Evolutionary conservation across 129 eudicot species (phyloP).

Genomic region (Flaveria linearis): DNA sequence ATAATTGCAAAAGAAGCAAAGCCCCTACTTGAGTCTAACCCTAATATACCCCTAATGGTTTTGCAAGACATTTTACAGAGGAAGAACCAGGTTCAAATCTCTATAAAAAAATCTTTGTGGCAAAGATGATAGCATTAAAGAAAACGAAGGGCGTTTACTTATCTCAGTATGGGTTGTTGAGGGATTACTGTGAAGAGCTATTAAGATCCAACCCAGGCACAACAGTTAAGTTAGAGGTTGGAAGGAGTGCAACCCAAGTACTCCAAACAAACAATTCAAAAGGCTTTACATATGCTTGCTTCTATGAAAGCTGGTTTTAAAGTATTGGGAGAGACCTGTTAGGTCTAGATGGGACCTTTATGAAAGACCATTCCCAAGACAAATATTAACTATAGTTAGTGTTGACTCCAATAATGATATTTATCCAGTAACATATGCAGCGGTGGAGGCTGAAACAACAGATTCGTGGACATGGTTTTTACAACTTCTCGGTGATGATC

Average conservation of each 20-base stretch:
- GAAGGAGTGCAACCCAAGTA: background rate
- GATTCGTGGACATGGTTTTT: background rate
- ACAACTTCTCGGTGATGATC: background rate
- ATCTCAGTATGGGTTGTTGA: too few relatives aligned
- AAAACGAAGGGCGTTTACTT: too few relatives aligned
- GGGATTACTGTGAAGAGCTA: too few relatives aligned
- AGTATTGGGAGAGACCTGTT: background rate
- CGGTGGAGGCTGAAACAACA: background rate
- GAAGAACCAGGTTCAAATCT: too few relatives aligned
- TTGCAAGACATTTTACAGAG: too few relatives aligned
- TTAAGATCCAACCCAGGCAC: too few relatives aligned
- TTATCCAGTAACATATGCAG: background rate
- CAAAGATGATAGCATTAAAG: too few relatives aligned
- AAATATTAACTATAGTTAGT: background rate
- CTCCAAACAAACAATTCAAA: background rate
- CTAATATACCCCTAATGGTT: too few relatives aligned
- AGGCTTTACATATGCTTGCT: background rate
- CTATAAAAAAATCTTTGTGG: too few relatives aligned
- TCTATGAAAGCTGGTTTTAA: background rate
- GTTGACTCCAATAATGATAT: slow-evolving; percentile 1
- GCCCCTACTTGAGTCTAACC: too few relatives aligned
- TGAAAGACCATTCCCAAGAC: background rate
- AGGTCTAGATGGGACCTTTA: background rate
- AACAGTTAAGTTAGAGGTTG: too few relatives aligned
- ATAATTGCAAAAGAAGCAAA: too few relatives aligned